These are phyloP conservation scores for Cadophora sp. DNA, from an alignment of 2,329 filamentous ascomycete genomes.

Conservation along the genomic window DNA sequence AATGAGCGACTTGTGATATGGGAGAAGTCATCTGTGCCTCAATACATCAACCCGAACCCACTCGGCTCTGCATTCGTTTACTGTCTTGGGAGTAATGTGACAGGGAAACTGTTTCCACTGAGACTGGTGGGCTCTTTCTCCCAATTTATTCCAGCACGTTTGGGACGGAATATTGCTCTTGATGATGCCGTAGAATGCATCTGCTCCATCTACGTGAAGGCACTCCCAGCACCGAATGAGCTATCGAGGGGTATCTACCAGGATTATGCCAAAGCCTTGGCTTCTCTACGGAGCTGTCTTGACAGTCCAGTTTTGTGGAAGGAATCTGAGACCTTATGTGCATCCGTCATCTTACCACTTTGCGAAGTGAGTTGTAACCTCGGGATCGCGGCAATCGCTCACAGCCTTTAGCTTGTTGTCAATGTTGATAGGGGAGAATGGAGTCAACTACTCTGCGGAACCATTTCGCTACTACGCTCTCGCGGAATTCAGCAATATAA, in stretches of 20 bases:
- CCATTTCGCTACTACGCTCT: background rate
- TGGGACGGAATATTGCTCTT: background rate
- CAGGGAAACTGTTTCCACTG: background rate
- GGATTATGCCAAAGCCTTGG: background rate
- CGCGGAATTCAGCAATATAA: background rate
- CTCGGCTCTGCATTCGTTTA: background rate
- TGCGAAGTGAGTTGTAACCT: slow-evolving; percentile 2
- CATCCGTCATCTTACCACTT: background rate
- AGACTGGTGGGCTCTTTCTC: background rate
- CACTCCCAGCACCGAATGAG: background rate
- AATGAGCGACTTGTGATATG: too few species aligned
- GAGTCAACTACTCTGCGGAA: background rate
- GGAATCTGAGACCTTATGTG: slow-evolving; percentile 1
- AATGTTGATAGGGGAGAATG: slow-evolving; percentile 2
- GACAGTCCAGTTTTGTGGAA: background rate
- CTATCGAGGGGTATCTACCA: background rate
- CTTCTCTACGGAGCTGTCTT: background rate
- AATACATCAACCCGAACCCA: background rate
- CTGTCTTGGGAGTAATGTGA: background rate
- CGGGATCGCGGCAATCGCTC: background rate
- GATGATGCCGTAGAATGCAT: background rate
- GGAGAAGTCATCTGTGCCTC: background rate
- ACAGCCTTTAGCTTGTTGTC: background rate
- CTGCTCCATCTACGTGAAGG: background rate
- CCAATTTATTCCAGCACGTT: background rate